These are phyloP conservation scores for Allodekkera sacchari DNA, from an alignment of 805 yeast genomes.

Conservation along the genomic window DNA sequence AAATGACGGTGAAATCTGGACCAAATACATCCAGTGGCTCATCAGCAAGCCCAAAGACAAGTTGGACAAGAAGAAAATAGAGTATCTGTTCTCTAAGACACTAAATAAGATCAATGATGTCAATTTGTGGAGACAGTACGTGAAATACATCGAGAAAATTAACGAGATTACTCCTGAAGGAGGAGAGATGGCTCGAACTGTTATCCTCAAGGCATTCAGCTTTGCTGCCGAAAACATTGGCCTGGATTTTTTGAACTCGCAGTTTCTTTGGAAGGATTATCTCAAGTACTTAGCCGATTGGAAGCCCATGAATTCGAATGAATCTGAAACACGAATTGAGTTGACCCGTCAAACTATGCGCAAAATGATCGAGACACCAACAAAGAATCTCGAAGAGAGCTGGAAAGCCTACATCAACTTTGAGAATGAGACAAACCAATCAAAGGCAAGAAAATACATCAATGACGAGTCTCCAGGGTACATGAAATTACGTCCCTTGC, in stretches of 20 bases:
- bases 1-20: slow-evolving; percentile 66
- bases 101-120: slow-evolving; percentile 56
- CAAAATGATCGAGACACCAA: slow-evolving; percentile 66
- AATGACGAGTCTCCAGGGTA: slow-evolving; percentile 77
- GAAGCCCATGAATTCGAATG: slow-evolving; percentile 78
- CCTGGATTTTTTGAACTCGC: slow-evolving; percentile 55
- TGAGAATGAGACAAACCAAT: slow-evolving; percentile 66
- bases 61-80: slow-evolving; percentile 59
- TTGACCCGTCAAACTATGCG: slow-evolving; percentile 66
- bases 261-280: slow-evolving; percentile 74
- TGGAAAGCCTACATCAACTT: slow-evolving; percentile 80
- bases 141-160: slow-evolving; percentile 65
- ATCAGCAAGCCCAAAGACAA: slow-evolving; percentile 38
- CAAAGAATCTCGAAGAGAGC: slow-evolving; percentile 60
- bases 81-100: slow-evolving; percentile 55
- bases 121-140: slow-evolving; percentile 67
- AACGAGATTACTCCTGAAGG: slow-evolving; percentile 62
- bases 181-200: slow-evolving; percentile 69
- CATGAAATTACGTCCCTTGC: slow-evolving; percentile 77
- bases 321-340: slow-evolving; percentile 74
- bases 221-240: slow-evolving; percentile 76
- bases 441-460: slow-evolving; percentile 77
- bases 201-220: slow-evolving; percentile 75
- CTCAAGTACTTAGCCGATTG: slow-evolving; percentile 68
- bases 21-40: slow-evolving; percentile 49